Evolutionary conservation across 768 basidiomycete species (phyloP), one percentile per base, ranked within the genome.

Genomic region (Ramaria sp.): DNA sequence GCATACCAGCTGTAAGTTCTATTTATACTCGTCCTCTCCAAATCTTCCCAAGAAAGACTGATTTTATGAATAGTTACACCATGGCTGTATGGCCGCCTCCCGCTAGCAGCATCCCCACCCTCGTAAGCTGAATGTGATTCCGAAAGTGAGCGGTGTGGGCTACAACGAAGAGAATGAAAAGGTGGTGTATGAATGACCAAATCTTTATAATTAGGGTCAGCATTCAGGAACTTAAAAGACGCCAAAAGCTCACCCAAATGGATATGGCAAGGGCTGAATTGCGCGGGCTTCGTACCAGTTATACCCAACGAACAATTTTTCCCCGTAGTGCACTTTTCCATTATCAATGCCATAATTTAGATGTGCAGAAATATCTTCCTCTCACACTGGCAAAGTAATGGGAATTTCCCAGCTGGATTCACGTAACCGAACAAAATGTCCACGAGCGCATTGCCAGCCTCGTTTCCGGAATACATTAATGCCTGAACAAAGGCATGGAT

Each of bases 151-250:
- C 47, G 61, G 67, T 15, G 71, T 69, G 30, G 82, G 63, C 0
- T 62, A 58, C 7, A 86, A 65, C 52, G 80, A 69, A 0, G 75
- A 76, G 39, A 83, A 73, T 1, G 68, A 64, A 65, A 90, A 91
- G 1, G 72, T 77, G 4, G 88, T 88, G 68, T 90, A 91, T 0
- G 87, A 89, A 10, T 88, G 71, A 27, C 88, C 88, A 61, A 75
- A 79, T 4, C 85, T 86, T 56, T 19, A 42, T 12, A 51, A 34
- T 9, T 9, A 9, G 10, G 1, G 19, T 17, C 19, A 34, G 34
- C 58, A 51, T 12, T 57, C 39, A 17, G 37, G 19, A 10, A 13
- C 24, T n/a, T 7, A 33, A 17, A 30, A 24, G 27, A 49, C 31
- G 11, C 47, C 15, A 7, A 19, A 31, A 37, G 33, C 75, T 47